Conservation (phyloP, 2,329 filamentous ascomycete species). For the Eutypa lata region DNA sequence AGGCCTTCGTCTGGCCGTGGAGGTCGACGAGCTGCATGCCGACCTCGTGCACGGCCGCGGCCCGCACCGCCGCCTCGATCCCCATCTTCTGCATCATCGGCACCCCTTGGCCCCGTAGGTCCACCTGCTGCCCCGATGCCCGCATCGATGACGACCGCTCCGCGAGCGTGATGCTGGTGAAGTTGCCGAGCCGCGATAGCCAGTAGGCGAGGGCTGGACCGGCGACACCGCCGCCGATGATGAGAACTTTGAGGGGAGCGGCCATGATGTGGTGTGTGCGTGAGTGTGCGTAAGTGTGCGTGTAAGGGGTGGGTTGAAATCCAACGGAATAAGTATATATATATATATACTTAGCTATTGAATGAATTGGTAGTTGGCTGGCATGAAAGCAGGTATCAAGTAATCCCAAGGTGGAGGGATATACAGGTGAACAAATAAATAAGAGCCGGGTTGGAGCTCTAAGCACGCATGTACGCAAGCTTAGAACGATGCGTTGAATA, state of each 20-base stretch:
- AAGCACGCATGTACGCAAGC: too few species aligned
- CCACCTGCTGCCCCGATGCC: constrained; percentile 40
- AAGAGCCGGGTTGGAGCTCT: too few species aligned
- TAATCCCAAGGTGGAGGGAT: too few species aligned
- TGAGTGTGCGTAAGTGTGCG: too few species aligned
- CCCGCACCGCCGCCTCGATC: constrained; percentile 32
- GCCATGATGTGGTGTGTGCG: constrained; percentile 19
- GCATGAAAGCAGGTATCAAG: too few species aligned
- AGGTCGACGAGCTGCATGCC: constrained; percentile 37
- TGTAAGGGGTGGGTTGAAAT: too few species aligned
- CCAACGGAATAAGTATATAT: too few species aligned
- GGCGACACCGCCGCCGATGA: constrained; percentile 36
- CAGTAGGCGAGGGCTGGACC: constrained; percentile 41
- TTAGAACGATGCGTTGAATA: too few species aligned
- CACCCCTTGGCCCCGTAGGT: constrained; percentile 40
- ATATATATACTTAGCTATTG: too few species aligned
- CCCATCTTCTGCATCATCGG: constrained; percentile 38
- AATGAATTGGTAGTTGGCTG: too few species aligned
- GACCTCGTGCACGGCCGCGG: constrained; percentile 33
- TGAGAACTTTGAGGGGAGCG: constrained; percentile 30
- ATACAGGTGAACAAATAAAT: too few species aligned
- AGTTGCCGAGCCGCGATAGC: constrained; percentile 28
- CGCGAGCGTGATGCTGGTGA: constrained; percentile 37
- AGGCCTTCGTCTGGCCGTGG: constrained; percentile 20
- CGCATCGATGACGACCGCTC: constrained; percentile 37